Conservation (phyloP, 305 asterid species). For the Fraxinus xanthoxyloides region DNA sequence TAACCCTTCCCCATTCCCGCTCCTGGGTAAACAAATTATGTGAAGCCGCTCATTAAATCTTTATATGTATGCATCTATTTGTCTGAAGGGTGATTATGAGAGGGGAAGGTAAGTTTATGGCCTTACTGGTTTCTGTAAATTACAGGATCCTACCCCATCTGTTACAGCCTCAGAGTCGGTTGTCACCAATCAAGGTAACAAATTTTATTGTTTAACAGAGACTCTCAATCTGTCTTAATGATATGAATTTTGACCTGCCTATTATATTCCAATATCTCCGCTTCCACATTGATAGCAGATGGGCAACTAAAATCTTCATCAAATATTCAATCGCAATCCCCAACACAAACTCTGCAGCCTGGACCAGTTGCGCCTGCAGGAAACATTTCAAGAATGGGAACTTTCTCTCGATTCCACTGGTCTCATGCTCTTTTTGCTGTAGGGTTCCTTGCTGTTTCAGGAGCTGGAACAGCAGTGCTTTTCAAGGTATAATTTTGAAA, state of each 20-base stretch:
- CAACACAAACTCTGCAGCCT: conserved; percentile 53
- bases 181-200: conserved; percentile 63
- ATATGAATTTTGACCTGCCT: neutral
- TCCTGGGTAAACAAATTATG: neutral
- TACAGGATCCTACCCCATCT: conserved; percentile 74
- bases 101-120: neutral
- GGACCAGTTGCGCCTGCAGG: conserved; percentile 26
- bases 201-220: conserved; percentile 6
- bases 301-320: conserved; percentile 54
- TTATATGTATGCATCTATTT: neutral
- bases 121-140: conserved; percentile 27
- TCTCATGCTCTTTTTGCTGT: conserved; percentile 79
- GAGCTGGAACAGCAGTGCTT: conserved; percentile 80
- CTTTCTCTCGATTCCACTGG: conserved; percentile 69
- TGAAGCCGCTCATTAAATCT: neutral
- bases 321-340: conserved; percentile 49
- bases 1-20: conserved; percentile 4
- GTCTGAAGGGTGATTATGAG: neutral
- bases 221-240: neutral
- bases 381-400: conserved; percentile 45
- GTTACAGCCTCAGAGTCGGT: conserved; percentile 50
- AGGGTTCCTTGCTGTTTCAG: conserved; percentile 69
- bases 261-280: conserved; percentile 14
- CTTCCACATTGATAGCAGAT: conserved; percentile 35
- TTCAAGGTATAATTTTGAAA: conserved; percentile 59